Percentiles rank a stretch among this genome's conserved stretches.
These are phyloP conservation scores for Eutypa lata DNA, from an alignment of 2,329 filamentous ascomycete species.

Conservation along the genomic window DNA sequence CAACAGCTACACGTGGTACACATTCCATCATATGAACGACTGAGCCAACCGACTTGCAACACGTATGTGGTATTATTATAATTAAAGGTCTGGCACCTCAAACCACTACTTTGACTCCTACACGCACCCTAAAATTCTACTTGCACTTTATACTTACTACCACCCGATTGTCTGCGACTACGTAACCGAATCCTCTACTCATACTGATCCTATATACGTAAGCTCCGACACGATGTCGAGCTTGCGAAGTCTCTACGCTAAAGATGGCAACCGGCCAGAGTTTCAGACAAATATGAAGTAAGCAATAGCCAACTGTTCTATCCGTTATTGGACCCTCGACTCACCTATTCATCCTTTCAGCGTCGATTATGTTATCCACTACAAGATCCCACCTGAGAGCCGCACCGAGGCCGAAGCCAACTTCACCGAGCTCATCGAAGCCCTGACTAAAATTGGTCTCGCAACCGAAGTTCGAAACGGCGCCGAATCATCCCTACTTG, in stretches of 20 bases:
- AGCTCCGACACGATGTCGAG: conserved; percentile 21
- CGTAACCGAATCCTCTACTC: not conserved
- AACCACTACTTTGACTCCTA: too few relatives aligned
- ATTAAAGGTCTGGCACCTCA: too few relatives aligned
- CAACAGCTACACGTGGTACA: too few relatives aligned
- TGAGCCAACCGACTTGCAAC: too few relatives aligned
- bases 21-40: too few relatives aligned
- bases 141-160: not conserved
- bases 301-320: not conserved
- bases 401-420: conserved; percentile 62
- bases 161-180: not conserved
- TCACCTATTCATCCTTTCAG: conserved; percentile 33
- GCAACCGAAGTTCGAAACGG: conserved; percentile 84
- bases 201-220: too few relatives aligned
- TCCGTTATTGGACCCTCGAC: not conserved
- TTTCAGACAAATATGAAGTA: conserved; percentile 25
- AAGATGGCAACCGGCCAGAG: conserved; percentile 24
- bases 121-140: too few relatives aligned
- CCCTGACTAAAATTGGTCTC: conserved; percentile 75
- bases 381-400: conserved; percentile 61
- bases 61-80: too few relatives aligned
- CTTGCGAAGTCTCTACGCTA: conserved; percentile 20
- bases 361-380: conserved; percentile 87
- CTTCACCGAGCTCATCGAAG: conserved; percentile 75
- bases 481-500: conserved; percentile 68